Percentiles rank a stretch among this genome's conserved stretches.
These are phyloP conservation scores for Metschnikowia noctiluminum DNA, from an alignment of 805 yeast species.

Conservation along the genomic window DNA sequence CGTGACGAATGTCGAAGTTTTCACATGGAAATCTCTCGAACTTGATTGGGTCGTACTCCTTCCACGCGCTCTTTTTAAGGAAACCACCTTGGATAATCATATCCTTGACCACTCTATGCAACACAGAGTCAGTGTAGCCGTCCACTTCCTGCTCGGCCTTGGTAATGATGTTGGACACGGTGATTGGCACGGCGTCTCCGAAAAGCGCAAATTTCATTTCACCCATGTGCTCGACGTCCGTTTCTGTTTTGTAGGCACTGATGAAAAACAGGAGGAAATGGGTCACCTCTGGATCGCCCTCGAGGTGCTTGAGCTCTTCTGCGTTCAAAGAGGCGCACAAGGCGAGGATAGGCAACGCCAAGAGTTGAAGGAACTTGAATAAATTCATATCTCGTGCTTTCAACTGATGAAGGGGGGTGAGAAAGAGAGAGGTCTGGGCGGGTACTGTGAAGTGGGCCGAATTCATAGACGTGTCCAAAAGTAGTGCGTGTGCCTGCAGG, in stretches of 20 bases:
- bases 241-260: slow-evolving; percentile 22
- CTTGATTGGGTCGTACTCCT: slow-evolving; percentile 22
- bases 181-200: slow-evolving; percentile 20
- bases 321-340: slow-evolving; percentile 8
- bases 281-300: slow-evolving; percentile 48
- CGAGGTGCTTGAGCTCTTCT: slow-evolving; percentile 20
- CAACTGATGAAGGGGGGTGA: too few species aligned
- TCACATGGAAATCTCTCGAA: slow-evolving; percentile 27
- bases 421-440: too few species aligned
- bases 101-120: slow-evolving; percentile 36
- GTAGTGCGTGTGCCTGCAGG: not conserved
- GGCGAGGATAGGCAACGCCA: slow-evolving; percentile 8
- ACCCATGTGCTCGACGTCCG: slow-evolving; percentile 30
- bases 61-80: slow-evolving; percentile 12
- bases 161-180: slow-evolving; percentile 34
- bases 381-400: slow-evolving; percentile 2
- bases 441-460: not conserved
- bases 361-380: slow-evolving; percentile 2
- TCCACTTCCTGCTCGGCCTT: slow-evolving; percentile 28
- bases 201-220: slow-evolving; percentile 27
- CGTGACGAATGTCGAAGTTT: slow-evolving; percentile 24
- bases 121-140: slow-evolving; percentile 20
- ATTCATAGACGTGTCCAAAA: not conserved
- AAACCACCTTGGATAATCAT: slow-evolving; percentile 43
- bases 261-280: slow-evolving; percentile 44